Evolutionary conservation across 2,329 filamentous ascomycete species (phyloP).

Genomic region (Gliomastix tumulicola): DNA sequence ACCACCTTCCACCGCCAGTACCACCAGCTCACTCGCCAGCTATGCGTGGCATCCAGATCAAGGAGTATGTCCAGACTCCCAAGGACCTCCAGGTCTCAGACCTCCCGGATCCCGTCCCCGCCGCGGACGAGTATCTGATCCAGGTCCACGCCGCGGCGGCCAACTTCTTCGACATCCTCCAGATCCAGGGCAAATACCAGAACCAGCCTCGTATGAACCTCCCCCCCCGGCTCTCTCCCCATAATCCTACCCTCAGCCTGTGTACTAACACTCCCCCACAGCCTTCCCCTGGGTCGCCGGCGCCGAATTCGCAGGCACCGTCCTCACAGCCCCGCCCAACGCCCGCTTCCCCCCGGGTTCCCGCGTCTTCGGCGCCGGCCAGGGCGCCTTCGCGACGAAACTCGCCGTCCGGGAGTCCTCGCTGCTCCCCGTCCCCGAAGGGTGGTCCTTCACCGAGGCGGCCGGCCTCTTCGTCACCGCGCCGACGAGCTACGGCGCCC

Average conservation of each 20-base stretch:
- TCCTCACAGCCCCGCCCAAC: constrained; percentile 58
- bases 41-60: constrained; percentile 72
- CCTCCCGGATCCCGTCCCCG: constrained; percentile 68
- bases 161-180: constrained; percentile 96
- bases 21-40: no score
- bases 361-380: constrained; percentile 77
- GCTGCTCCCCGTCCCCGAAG: constrained; percentile 67
- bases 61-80: constrained; percentile 71
- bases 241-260: neutral
- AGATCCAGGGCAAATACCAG: constrained; percentile 94
- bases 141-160: constrained; percentile 79
- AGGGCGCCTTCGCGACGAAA: constrained; percentile 80
- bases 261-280: constrained; percentile 16
- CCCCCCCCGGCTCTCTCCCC: neutral
- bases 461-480: constrained; percentile 89
- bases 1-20: no score
- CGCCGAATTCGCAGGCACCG: constrained; percentile 75
- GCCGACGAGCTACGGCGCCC: constrained; percentile 78
- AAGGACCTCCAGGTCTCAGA: constrained; percentile 69
- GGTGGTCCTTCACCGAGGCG: constrained; percentile 79
- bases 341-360: constrained; percentile 68
- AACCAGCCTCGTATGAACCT: constrained; percentile 66
- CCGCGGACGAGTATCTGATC: constrained; percentile 73
- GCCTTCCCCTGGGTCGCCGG: constrained; percentile 83
- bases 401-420: constrained; percentile 59